These are phyloP conservation scores for Boletus fagicola DNA, from an alignment of 768 basidiomycete species.

Conservation along the genomic window DNA sequence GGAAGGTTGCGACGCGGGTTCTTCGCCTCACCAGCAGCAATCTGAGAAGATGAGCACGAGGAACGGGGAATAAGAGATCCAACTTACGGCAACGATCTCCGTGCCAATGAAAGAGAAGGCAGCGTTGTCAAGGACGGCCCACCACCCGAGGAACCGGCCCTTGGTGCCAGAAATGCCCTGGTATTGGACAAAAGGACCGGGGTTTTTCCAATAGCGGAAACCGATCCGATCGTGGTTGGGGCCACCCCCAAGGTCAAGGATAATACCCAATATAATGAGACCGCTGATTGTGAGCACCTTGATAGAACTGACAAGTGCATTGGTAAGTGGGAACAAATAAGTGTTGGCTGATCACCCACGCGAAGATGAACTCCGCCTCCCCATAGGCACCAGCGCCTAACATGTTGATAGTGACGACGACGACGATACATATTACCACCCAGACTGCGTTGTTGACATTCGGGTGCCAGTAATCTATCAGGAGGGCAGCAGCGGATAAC, in stretches of 20 bases:
- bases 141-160: conserved; percentile 76
- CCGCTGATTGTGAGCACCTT: conserved; percentile 86
- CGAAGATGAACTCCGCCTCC: conserved; percentile 85
- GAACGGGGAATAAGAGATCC: not conserved
- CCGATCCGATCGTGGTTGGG: conserved; percentile 70
- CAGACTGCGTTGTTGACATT: conserved; percentile 66
- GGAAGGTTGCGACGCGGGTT: conserved; percentile 76
- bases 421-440: conserved; percentile 73
- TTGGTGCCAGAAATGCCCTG: conserved; percentile 58
- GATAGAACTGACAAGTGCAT: conserved; percentile 51
- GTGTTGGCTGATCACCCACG: conserved; percentile 37
- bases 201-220: conserved; percentile 75
- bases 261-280: conserved; percentile 62
- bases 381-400: conserved; percentile 77
- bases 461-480: conserved; percentile 72
- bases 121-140: conserved; percentile 76
- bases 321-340: not conserved
- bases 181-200: conserved; percentile 84
- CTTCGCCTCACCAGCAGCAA: conserved; percentile 87
- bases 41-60: conserved; percentile 39
- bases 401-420: conserved; percentile 76
- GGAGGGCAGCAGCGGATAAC: conserved; percentile 53
- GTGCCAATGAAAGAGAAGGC: conserved; percentile 94
- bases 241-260: conserved; percentile 87
- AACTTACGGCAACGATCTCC: conserved; percentile 83